phyloP scores from a whole-genome alignment of 768 basidiomycete genomes.

The Boletus tomentosulus region DNA sequence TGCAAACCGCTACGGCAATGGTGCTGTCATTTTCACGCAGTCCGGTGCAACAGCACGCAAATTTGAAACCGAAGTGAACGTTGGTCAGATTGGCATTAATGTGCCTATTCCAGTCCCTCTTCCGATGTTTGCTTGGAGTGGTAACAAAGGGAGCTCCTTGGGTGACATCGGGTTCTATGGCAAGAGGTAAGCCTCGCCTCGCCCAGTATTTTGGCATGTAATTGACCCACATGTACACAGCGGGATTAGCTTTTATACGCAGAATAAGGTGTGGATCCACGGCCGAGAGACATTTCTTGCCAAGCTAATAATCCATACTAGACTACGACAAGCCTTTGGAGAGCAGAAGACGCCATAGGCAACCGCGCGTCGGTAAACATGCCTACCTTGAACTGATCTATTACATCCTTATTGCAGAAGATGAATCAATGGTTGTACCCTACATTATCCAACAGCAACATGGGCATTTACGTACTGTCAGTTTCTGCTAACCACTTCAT shows the following conservation, averaged over 20 bases:
- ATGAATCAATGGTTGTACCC: slow-evolving; percentile 4
- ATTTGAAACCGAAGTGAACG: slow-evolving; percentile 84
- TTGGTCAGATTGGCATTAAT: slow-evolving; percentile 92
- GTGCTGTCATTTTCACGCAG: slow-evolving; percentile 94
- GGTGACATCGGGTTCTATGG: slow-evolving; percentile 93
- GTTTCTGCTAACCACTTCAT: slow-evolving; percentile 46
- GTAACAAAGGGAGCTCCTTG: slow-evolving; percentile 83
- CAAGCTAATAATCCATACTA: slow-evolving; percentile 27
- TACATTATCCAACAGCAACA: slow-evolving; percentile 4
- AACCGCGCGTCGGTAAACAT: slow-evolving; percentile 80
- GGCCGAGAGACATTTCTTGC: background rate
- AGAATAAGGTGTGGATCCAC: slow-evolving; percentile 67
- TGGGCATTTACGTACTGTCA: slow-evolving; percentile 2
- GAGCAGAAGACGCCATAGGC: slow-evolving; percentile 76
- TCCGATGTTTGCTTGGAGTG: slow-evolving; percentile 96
- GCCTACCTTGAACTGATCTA: slow-evolving; percentile 60
- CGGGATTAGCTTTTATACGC: slow-evolving; percentile 94
- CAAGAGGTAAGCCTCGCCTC: slow-evolving; percentile 49
- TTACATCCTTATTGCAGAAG: background rate
- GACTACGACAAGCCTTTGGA: slow-evolving; percentile 94
- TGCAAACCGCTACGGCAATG: slow-evolving; percentile 87
- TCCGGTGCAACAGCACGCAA: slow-evolving; percentile 92
- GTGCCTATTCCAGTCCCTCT: slow-evolving; percentile 90
- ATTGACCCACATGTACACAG: slow-evolving; percentile 32
- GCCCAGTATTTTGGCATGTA: background rate